Evolutionary conservation across 75 land plant genomes (phyloP), one percentile per base, ranked within the genome.

Genomic region (Selaginella tamariscina): DNA sequence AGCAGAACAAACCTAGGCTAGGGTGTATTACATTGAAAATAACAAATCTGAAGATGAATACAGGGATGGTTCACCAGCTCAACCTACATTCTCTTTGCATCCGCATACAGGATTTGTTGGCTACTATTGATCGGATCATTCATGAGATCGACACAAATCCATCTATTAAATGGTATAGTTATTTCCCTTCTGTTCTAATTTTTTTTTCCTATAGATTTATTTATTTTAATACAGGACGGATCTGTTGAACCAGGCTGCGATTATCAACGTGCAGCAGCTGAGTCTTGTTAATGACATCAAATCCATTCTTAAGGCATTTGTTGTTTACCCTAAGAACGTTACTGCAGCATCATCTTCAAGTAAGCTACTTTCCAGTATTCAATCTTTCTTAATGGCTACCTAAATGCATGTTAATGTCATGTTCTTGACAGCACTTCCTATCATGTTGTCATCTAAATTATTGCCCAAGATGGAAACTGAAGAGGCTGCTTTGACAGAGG

Each of bases 251-350:
- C 98, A 94, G 60, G 85, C 85, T 77, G 87, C 96, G 0, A 87
- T 94, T 84, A 96, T 94, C 32, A 94, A 85, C 76, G 76, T 94
- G 54, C 88, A 87, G 79, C 82, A 89, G 56, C 83, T 80, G 76
- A 94, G 85, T 76, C 85, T 94, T 60, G 88, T 94, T 67, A 96
- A 94, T 29, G 98, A 94, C 32, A 89, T 94, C 29, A 89, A 87
- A 70, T 88, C 86, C 30, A 94, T 89, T 31, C 83, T 94, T 27
- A 89, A 85, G 78, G 80, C 84, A 62, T 94, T 89, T 72, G 88
- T 89, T 2, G 88, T 89, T 5, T 78, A 89, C 64, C 98, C 98
- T 2, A 85, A 84, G 68, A 87, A 85, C 83, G 96, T 89, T 2
- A 89, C 85, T 81, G 88, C 84, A 22, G 96, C 85, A 67, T 89